These are phyloP conservation scores for Akanthomyces muscarius DNA, from an alignment of 2,329 filamentous ascomycete genomes.

Conservation along the genomic window DNA sequence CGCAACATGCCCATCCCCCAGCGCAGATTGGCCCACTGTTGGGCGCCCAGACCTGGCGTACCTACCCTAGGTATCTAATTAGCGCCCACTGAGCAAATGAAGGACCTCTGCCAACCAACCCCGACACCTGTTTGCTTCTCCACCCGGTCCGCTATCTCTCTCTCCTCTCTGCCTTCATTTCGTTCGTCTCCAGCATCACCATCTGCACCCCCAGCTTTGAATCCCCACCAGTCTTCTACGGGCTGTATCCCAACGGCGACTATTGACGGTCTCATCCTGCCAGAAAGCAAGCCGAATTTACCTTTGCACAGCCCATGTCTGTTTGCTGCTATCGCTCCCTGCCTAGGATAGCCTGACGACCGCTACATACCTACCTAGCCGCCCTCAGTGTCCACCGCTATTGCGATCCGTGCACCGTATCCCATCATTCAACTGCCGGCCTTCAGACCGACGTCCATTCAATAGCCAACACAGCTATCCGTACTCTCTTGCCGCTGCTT, in stretches of 20 bases:
- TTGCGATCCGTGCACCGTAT: constrained; percentile 17
- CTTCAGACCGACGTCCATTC: background rate
- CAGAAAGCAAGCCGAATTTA: background rate
- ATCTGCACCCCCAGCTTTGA: background rate
- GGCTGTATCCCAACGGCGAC: background rate
- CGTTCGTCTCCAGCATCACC: constrained; percentile 14
- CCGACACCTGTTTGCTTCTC: background rate
- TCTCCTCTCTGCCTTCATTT: constrained; percentile 13
- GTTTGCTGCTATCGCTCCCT: background rate
- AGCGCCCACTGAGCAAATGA: constrained; percentile 3
- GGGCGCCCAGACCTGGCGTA: background rate
- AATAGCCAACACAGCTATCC: background rate
- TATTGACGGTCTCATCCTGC: background rate
- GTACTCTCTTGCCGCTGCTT: background rate
- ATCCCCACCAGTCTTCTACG: background rate
- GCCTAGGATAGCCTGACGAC: constrained; percentile 8
- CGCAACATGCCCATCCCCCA: background rate
- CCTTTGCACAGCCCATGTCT: background rate
- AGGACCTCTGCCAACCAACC: background rate
- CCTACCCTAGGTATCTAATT: background rate
- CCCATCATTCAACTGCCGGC: background rate
- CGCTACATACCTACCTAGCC: constrained; percentile 1
- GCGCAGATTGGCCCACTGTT: background rate
- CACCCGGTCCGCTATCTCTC: constrained; percentile 4
- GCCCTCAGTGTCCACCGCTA: constrained; percentile 10